Percentiles rank a stretch among this genome's conserved stretches.
Conservation (phyloP, 371 early-diverging fungal genomes). For the Mortierella sp. region DNA sequence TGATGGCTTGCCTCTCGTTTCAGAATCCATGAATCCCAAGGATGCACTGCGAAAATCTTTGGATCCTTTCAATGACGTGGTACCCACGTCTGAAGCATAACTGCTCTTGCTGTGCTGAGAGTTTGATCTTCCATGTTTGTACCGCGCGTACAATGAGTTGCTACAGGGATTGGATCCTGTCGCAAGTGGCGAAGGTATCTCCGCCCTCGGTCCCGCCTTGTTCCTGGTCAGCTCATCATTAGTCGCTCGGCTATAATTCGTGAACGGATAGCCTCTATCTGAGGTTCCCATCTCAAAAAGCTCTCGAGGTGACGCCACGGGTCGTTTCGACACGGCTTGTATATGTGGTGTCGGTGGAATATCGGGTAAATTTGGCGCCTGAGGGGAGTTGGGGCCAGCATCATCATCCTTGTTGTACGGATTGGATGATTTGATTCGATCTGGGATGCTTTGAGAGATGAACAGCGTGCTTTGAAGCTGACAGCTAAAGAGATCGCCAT, state of each 20-base stretch:
- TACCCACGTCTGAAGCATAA: conserved; percentile 28
- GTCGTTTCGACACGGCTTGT: conserved; percentile 15
- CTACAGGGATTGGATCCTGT: not conserved
- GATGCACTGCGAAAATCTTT: not conserved
- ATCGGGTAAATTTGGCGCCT: conserved; percentile 22
- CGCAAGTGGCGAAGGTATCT: not conserved
- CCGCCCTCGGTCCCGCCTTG: not conserved
- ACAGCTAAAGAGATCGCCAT: conserved; percentile 45
- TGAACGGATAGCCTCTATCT: not conserved
- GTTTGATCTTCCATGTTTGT: conserved; percentile 14
- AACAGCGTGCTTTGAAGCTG: conserved; percentile 25
- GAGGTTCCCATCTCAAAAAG: conserved; percentile 37
- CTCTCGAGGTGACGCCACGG: conserved; percentile 32
- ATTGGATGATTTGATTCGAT: not conserved
- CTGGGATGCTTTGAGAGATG: conserved; percentile 10
- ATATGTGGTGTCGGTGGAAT: conserved; percentile 20
- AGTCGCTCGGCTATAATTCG: not conserved
- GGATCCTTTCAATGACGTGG: conserved; percentile 11
- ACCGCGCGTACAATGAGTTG: not conserved
- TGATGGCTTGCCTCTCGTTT: not conserved
- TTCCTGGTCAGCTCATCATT: not conserved
- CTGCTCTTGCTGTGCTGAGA: conserved; percentile 35
- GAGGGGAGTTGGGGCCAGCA: conserved; percentile 16
- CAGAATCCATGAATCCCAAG: too few relatives aligned
- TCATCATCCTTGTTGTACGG: conserved; percentile 4